Evolutionary conservation across 2,329 filamentous ascomycete genomes (phyloP).

Genomic region (Claviceps paspali): DNA sequence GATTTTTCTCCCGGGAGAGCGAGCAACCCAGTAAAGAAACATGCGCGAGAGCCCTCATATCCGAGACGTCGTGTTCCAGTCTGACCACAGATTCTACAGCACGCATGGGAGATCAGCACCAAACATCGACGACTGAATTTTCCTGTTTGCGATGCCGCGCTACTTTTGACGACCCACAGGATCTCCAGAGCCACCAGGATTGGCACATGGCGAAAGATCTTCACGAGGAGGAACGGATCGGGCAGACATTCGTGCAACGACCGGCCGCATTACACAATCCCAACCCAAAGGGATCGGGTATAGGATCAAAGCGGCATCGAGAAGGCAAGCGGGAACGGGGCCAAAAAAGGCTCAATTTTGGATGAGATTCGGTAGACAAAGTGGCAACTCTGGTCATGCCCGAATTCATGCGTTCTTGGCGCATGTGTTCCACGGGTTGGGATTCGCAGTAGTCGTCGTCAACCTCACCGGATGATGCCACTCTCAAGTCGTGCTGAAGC

Average conservation of each 20-base stretch:
- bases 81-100: not conserved
- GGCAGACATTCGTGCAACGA: slow-evolving; percentile 26
- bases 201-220: slow-evolving; percentile 91
- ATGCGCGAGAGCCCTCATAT: not conserved
- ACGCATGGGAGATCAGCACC: not conserved
- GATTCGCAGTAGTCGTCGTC: not conserved
- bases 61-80: not conserved
- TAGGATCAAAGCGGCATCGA: slow-evolving; percentile 25
- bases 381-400: not conserved
- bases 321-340: slow-evolving; percentile 35
- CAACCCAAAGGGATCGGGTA: slow-evolving; percentile 16
- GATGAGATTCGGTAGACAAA: slow-evolving; percentile 20
- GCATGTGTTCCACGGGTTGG: not conserved
- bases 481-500: no score
- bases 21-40: not conserved
- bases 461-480: not conserved
- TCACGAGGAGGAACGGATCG: slow-evolving; percentile 46
- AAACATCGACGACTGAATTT: slow-evolving; percentile 10
- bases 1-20: slow-evolving; percentile 35
- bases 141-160: slow-evolving; percentile 52
- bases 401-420: not conserved
- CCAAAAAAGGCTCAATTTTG: slow-evolving; percentile 46
- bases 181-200: slow-evolving; percentile 64
- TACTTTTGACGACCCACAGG: slow-evolving; percentile 39
- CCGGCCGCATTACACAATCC: slow-evolving; percentile 17